These are phyloP conservation scores for Rubus idaeus DNA, from an alignment of 306 rosid species.

Conservation along the genomic window DNA sequence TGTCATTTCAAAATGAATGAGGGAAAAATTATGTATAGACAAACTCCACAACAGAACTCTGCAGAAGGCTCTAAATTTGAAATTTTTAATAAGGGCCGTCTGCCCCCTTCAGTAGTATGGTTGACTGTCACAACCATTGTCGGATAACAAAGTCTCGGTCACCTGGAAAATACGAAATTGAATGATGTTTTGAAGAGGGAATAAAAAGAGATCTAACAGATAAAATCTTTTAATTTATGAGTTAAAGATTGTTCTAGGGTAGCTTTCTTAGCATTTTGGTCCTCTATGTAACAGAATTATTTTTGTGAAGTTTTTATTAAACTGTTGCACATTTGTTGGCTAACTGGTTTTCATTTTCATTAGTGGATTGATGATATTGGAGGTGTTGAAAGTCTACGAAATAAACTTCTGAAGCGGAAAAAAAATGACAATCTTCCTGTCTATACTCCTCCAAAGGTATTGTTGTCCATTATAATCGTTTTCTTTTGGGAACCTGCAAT, in stretches of 20 bases:
- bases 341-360: constrained; percentile 20
- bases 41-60: not conserved
- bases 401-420: constrained; percentile 56
- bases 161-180: not conserved
- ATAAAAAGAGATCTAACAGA: not conserved
- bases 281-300: not conserved
- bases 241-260: not conserved
- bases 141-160: not conserved
- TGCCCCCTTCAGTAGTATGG: not conserved
- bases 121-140: not conserved
- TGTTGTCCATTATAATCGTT: constrained; percentile 5
- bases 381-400: constrained; percentile 73
- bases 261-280: not conserved
- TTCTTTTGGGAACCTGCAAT: constrained; percentile 4
- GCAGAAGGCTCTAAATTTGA: not conserved
- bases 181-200: not conserved
- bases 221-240: too few relatives aligned
- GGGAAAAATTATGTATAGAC: not conserved
- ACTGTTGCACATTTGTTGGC: constrained; percentile 20
- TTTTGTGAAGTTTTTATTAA: not conserved
- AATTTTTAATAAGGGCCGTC: not conserved
- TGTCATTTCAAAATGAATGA: not conserved
- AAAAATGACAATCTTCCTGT: constrained; percentile 70
- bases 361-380: constrained; percentile 95
- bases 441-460: constrained; percentile 85